Base-by-base conservation (phyloP, 768 basidiomycete genomes). In the Cantharellus cinnabarinus region DNA sequence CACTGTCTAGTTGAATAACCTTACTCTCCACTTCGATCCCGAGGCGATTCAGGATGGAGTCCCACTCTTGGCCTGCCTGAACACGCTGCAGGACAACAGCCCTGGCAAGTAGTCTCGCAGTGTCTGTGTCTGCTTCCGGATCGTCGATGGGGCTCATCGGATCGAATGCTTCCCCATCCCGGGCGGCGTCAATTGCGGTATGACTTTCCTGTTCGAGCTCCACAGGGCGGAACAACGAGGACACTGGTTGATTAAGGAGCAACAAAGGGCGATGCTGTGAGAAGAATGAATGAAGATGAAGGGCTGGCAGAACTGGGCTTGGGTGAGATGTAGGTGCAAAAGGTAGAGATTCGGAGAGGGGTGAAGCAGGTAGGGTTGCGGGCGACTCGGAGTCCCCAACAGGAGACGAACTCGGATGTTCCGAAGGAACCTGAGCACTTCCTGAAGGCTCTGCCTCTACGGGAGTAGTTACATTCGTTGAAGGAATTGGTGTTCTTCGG, bases 241-340 rank as follows among this genome's bases (percentile, higher is more conserved):
- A 37, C 0, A 79, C 64, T 0, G 85, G 80, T 62, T 81, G 77
- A 38, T 76, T 71, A 50, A 89, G 74, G 42, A 85, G 77, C 29
- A 89, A 77, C 2, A 89, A 74, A 1, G 87, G 87, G 7, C 87
- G 78, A 65, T 89, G 81, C 40, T 87, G 72, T 2, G 87, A 79
- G 71, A 90, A 89, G 70, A 90, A 89, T 58, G 85, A 83, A 67
- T 89, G 85, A 5, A 88, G 75, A 66, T 81, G 83, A 69, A 84
- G 80, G 5, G 81, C 67, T 58, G 75, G 78, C 59, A 88, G 65
- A 35, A 76, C 64, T 1, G 81, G 82, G 63, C 85, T 82, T 5
- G 71, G 59, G 51, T 61, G 72, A 63, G 57, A 62, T 54, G 5
- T 63, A 57, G 35, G 57, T 58, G 38, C 15, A 14, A 50, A 41